These are phyloP conservation scores for Rhytidhysteron rufulum DNA, from an alignment of 2,329 filamentous ascomycete species.

Conservation along the genomic window DNA sequence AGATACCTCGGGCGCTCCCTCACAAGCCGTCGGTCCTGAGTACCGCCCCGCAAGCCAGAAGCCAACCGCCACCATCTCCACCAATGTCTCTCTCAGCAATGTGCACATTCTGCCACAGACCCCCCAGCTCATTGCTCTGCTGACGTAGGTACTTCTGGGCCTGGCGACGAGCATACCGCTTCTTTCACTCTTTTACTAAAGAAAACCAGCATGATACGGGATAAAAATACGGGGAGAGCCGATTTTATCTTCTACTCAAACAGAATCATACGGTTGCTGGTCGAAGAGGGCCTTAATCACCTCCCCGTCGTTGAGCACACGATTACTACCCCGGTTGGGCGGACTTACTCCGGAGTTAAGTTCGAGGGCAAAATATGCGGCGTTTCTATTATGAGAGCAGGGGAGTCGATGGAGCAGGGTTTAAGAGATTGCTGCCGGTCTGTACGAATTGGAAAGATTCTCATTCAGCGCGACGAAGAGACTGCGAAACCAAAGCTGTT, in stretches of 20 bases:
- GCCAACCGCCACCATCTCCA: constrained; percentile 85
- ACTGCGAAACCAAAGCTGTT: constrained; percentile 89
- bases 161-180: constrained; percentile 2
- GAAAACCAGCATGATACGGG: constrained; percentile 85
- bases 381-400: constrained; percentile 96
- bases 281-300: constrained; percentile 96
- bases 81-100: constrained; percentile 74
- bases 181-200: not conserved
- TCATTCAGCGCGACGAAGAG: constrained; percentile 97
- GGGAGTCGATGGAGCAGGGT: constrained; percentile 98
- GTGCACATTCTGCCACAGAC: constrained; percentile 89
- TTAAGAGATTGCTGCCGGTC: constrained; percentile 93
- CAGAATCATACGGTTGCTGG: constrained; percentile 90
- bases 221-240: constrained; percentile 81
- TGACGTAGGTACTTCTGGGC: constrained; percentile 69
- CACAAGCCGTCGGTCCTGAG: constrained; percentile 70
- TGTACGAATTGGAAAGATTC: constrained; percentile 96
- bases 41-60: constrained; percentile 75
- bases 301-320: constrained; percentile 84
- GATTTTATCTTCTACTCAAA: constrained; percentile 99
- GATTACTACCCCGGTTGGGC: constrained; percentile 86
- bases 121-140: constrained; percentile 90
- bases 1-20: constrained; percentile 37
- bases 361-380: constrained; percentile 99
- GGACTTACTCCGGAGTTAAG: constrained; percentile 82